Evolutionary conservation across 306 rosid genomes (phyloP).

Genomic region (Castanea crenata): DNA sequence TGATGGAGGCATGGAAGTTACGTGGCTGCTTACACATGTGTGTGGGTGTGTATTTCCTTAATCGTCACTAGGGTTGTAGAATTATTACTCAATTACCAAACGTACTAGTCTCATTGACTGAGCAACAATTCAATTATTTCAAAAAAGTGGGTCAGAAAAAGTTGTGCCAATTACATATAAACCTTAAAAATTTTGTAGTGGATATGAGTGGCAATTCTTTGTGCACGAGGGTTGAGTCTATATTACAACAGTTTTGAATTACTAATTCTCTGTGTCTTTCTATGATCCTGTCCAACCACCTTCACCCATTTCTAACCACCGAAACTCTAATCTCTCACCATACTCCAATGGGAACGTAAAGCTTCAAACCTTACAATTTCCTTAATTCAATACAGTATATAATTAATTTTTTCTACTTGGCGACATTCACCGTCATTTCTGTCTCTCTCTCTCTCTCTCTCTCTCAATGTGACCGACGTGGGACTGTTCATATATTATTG

Average conservation of each 20-base stretch:
- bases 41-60: slow-evolving; percentile 16
- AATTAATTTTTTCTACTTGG: slow-evolving; percentile 1
- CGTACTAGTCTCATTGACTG: slow-evolving; percentile 22
- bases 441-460: background rate
- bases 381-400: slow-evolving; percentile 1
- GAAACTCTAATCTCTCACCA: slow-evolving; percentile 17
- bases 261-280: slow-evolving; percentile 29
- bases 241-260: slow-evolving; percentile 35
- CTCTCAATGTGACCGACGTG: background rate
- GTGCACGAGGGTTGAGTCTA: slow-evolving; percentile 49
- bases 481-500: background rate
- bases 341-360: slow-evolving; percentile 49
- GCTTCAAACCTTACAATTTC: slow-evolving; percentile 17
- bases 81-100: slow-evolving; percentile 20
- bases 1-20: slow-evolving; percentile 1
- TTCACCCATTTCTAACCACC: slow-evolving; percentile 94
- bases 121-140: background rate
- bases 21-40: background rate
- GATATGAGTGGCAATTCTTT: slow-evolving; percentile 17
- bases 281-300: slow-evolving; percentile 75
- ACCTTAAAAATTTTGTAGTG: slow-evolving; percentile 4
- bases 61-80: slow-evolving; percentile 12
- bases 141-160: slow-evolving; percentile 21
- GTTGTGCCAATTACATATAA: background rate
- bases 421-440: slow-evolving; percentile 18